Percentiles rank a stretch among this genome's conserved stretches.
These are phyloP conservation scores for Epithemia pelagica DNA, from an alignment of 108 stramenopile genomes.

Conservation along the genomic window DNA sequence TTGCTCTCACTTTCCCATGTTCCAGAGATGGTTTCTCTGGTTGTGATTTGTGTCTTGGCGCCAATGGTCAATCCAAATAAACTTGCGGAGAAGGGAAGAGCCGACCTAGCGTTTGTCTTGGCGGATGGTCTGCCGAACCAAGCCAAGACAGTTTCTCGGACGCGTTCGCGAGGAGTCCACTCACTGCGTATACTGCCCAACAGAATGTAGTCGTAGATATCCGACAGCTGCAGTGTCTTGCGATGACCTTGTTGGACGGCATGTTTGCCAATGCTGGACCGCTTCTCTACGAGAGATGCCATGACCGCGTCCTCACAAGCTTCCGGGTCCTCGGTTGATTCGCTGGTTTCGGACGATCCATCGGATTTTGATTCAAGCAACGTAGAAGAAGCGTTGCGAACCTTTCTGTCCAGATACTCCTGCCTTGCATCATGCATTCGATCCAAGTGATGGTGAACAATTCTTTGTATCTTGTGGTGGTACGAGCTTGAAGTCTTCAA, in stretches of 20 bases:
- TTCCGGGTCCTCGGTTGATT: neutral
- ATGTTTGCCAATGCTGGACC: neutral
- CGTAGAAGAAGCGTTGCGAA: neutral
- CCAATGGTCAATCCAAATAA: neutral
- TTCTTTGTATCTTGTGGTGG: neutral
- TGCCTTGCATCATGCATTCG: neutral
- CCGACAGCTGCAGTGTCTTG: slow-evolving; percentile 12
- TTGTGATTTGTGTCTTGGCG: neutral
- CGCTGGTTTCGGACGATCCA: neutral
- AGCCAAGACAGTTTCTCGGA: slow-evolving; percentile 13
- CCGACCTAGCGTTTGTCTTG: neutral
- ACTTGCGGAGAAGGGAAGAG: neutral
- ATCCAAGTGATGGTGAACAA: neutral
- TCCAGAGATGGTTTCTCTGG: slow-evolving; percentile 8
- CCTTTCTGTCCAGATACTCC: neutral
- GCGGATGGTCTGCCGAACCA: slow-evolving; percentile 13
- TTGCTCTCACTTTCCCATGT: slow-evolving; percentile 11
- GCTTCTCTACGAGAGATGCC: neutral
- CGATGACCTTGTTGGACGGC: neutral
- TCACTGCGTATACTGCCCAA: slow-evolving; percentile 10
- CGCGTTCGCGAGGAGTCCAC: slow-evolving; percentile 15
- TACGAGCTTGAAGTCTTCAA: neutral
- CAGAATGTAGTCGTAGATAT: slow-evolving; percentile 10
- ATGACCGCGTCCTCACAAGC: neutral
- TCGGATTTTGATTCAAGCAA: neutral